These are phyloP conservation scores for Mucor saturninus DNA, from an alignment of 371 early-diverging fungal species.

Conservation along the genomic window DNA sequence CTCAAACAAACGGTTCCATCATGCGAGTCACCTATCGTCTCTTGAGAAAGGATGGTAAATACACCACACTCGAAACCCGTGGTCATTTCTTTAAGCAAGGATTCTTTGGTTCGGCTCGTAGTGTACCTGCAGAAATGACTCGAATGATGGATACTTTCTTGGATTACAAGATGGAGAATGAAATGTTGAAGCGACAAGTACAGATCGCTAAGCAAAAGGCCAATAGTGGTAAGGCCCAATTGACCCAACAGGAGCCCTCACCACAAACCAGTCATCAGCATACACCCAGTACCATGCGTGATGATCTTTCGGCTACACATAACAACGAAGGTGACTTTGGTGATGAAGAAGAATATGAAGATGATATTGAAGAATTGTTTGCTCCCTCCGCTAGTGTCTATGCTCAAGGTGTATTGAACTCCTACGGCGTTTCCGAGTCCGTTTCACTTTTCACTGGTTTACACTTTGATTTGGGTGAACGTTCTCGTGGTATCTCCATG, in stretches of 20 bases:
- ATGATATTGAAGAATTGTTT: slow-evolving; percentile 24
- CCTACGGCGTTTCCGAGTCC: slow-evolving; percentile 32
- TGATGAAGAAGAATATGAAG: slow-evolving; percentile 26
- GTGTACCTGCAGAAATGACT: slow-evolving; percentile 22
- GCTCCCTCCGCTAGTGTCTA: slow-evolving; percentile 36
- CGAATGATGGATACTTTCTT: slow-evolving; percentile 29
- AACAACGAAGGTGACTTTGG: not conserved
- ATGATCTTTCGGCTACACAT: not conserved
- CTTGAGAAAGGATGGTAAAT: slow-evolving; percentile 30
- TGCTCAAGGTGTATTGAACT: slow-evolving; percentile 39
- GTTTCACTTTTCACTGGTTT: slow-evolving; percentile 48
- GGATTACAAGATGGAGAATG: slow-evolving; percentile 32
- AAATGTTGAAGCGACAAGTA: slow-evolving; percentile 24
- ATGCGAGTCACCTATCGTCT: slow-evolving; percentile 15
- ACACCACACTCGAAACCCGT: slow-evolving; percentile 26
- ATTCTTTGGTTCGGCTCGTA: slow-evolving; percentile 30
- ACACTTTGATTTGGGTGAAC: slow-evolving; percentile 44
- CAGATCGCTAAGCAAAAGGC: slow-evolving; percentile 15
- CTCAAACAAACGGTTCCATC: not conserved
- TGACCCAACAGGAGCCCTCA: slow-evolving; percentile 4
- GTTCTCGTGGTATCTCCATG: slow-evolving; percentile 47
- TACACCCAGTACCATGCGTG: not conserved
- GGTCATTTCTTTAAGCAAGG: slow-evolving; percentile 24
- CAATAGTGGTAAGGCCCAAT: slow-evolving; percentile 8
- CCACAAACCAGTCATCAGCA: slow-evolving; percentile 6